Conservation (phyloP, 2,329 filamentous ascomycete genomes). For the Alternaria sp. region DNA sequence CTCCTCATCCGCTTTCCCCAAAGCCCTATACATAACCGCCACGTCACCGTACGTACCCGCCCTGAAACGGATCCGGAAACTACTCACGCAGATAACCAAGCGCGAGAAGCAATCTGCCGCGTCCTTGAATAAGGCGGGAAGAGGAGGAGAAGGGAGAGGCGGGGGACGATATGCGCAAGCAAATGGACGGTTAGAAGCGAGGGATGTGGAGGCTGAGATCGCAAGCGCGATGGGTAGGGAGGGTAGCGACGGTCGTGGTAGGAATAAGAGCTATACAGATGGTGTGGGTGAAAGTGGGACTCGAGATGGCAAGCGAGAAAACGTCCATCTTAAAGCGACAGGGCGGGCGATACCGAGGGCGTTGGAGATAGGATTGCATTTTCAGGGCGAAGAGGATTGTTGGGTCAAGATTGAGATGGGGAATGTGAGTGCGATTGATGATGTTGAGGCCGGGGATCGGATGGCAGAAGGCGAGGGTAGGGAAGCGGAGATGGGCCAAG, state of each 20-base stretch:
- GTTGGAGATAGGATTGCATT: conserved; percentile 68
- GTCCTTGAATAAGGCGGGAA: background rate
- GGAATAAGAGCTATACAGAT: background rate
- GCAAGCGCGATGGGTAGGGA: conserved; percentile 28
- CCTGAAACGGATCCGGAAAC: conserved; percentile 69
- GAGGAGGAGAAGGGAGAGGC: background rate
- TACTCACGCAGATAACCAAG: conserved; percentile 64
- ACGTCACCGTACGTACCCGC: conserved; percentile 72
- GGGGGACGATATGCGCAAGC: conserved; percentile 14
- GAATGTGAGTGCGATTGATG: conserved; percentile 71
- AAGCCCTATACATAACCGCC: conserved; percentile 70
- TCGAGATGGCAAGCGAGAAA: conserved; percentile 46
- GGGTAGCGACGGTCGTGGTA: background rate
- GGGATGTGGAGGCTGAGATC: conserved; percentile 37
- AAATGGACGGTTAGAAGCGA: conserved; percentile 37
- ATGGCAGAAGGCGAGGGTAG: conserved; percentile 8
- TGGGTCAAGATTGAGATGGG: conserved; percentile 66
- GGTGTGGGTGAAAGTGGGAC: background rate
- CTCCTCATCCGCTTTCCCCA: conserved; percentile 55
- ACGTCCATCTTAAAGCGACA: conserved; percentile 68
- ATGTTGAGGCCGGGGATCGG: conserved; percentile 56
- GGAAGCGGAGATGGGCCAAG: conserved; percentile 17
- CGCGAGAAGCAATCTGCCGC: conserved; percentile 52
- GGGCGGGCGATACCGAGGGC: conserved; percentile 71
- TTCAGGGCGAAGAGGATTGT: conserved; percentile 67